Evolutionary conservation across 2,329 filamentous ascomycete species (phyloP), one percentile per base, ranked within the genome.

Genomic region (Trichoderma asperellum): DNA sequence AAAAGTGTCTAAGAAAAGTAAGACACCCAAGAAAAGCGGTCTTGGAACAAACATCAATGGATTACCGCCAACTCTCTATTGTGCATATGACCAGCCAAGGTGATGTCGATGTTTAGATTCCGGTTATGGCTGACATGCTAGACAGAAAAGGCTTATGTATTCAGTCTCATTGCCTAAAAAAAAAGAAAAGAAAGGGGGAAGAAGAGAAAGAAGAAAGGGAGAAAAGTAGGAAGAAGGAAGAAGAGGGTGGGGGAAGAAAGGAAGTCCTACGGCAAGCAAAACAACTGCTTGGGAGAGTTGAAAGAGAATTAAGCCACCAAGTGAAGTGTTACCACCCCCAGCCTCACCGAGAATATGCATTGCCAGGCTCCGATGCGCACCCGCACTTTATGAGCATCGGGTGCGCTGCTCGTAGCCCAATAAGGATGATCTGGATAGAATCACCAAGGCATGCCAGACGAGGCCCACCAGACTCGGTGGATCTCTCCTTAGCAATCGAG

Each of bases 381-480:
- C 64, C 64, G 64, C 40, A 52, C 55, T 32, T 10, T 29, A 29
- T n/a, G 64, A 67, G 64, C 64, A 59, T 49, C 64, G 64, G 55
- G 40, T 59, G 29, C 64, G 64, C 64, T 59, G 64, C 64, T 43
- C 64, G 40, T 59, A 32, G 64, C 64, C 64, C 43, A 59, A 29
- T 37, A 43, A 12, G 40, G 53, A 35, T 32, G 55, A 67, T 67
- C 55, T 37, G 16, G 40, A 67, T 67, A 27, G 34, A 64, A 24
- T 35, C 24, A 5, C 34, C 63, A 57, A 49, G 27, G 37, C 37
- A 58, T 59, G 37, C 24, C 21, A 12, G 55, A 37, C 21, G 21
- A 59, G 64, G 64, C 14, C 64, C 63, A 59, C 63, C 14, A 32
- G n/a, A 59, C 29, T 16, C 29, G 14, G 21, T 10, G 47, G 40